Evolutionary conservation across 495 filamentous ascomycete genomes (phyloP), one percentile per base, ranked within the genome.

Genomic region (Penicillium samsonianum): DNA sequence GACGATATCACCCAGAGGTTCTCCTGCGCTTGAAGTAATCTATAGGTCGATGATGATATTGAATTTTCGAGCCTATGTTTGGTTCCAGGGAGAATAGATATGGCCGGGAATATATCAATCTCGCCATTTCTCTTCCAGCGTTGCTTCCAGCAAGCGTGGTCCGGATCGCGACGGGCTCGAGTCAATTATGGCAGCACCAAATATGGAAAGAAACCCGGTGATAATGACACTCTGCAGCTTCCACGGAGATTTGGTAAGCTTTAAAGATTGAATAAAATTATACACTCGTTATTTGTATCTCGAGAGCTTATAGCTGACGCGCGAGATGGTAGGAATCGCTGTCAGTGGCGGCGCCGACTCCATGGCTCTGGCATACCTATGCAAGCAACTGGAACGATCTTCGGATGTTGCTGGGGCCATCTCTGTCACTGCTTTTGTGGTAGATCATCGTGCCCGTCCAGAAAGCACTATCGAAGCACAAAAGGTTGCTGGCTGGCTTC

Each of bases 311-410:
- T 52, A 11, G 37, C 54, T 60, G 16, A 60, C 37, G 50, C 41
- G 55, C 20, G 53, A 44, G 58, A 40, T 14, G 11, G 2, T 61
- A 95, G 93, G 83, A 54, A 74, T 97, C 26, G 93, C 93, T 11
- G 75, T 98, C 45, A 97, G 93, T 68, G 94, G 94, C 7, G 94
- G 94, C 16, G 89, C 94, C 14, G 94, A 98, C 65, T 98, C 94
- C 5, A 98, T 96, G 92, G 93, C 92, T 20, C 76, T 98, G 37
- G 90, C 91, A 41, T 81, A 74, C 55, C 80, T 98, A n/a, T 91
- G 85, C 59, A 69, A 68, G 38, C 70, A 78, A 46, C 60, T 84
- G 47, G 73, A 80, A 41, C 50, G 59, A 0, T 35, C 53, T 7
- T 17, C 41, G 8, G 59, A 55, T 26, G 5, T 55, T 65, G 23